A percentile compares a stretch with the other conserved stretches of the same genome.
Conservation (phyloP, 805 yeast genomes). For the Sugiyamaella mastotermitis region DNA sequence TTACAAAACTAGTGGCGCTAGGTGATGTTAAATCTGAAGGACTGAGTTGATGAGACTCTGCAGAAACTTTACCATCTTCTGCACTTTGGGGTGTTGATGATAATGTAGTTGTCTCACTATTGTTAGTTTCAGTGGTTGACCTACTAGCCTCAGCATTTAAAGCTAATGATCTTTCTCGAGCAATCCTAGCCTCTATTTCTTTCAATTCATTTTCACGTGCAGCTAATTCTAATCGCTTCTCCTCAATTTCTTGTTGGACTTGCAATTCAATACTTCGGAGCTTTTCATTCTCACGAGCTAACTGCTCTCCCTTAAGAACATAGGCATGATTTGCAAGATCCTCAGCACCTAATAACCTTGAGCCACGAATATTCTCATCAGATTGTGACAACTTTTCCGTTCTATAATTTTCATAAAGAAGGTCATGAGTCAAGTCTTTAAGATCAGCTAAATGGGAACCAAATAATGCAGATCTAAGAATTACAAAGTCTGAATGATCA, state of each 20-base stretch:
- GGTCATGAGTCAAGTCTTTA: slow-evolving; percentile 73
- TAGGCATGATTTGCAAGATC: slow-evolving; percentile 35
- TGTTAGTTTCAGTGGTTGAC: neutral
- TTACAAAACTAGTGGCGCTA: no score
- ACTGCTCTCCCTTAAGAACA: slow-evolving; percentile 35
- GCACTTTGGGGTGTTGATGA: no score
- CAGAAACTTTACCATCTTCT: no score
- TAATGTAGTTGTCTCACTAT: neutral
- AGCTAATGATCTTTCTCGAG: slow-evolving; percentile 6
- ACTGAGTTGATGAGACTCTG: no score
- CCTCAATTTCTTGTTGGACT: slow-evolving; percentile 34
- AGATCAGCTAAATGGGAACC: slow-evolving; percentile 58
- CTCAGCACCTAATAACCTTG: slow-evolving; percentile 31
- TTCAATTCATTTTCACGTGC: slow-evolving; percentile 37
- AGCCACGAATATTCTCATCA: slow-evolving; percentile 14
- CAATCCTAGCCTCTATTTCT: slow-evolving; percentile 32
- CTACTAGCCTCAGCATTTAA: no score
- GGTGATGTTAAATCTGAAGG: no score
- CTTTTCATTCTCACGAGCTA: slow-evolving; percentile 34
- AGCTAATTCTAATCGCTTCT: slow-evolving; percentile 29
- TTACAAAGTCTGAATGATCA: slow-evolving; percentile 30
- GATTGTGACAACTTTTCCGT: slow-evolving; percentile 46
- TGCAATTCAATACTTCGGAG: slow-evolving; percentile 34
- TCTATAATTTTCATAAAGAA: slow-evolving; percentile 44
- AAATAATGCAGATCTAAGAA: slow-evolving; percentile 61